These are phyloP conservation scores for Colletotrichum sp. DNA, from an alignment of 2,329 filamentous ascomycete genomes.

Conservation along the genomic window DNA sequence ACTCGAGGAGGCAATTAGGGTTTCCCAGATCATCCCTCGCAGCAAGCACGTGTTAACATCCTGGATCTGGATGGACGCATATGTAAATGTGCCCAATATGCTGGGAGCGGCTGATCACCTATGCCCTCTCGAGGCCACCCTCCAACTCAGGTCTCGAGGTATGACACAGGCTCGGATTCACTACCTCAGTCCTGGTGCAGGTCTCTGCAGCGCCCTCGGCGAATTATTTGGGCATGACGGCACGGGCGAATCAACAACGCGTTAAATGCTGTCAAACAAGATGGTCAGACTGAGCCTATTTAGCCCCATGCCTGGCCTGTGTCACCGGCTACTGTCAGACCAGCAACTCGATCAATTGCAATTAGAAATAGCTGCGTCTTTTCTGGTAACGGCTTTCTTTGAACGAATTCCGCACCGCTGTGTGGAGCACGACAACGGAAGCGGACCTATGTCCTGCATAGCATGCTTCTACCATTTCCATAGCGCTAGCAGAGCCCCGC, in stretches of 20 bases:
- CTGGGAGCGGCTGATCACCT: slow-evolving; percentile 9
- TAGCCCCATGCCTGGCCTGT: neutral
- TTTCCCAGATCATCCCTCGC: neutral
- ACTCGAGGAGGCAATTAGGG: neutral
- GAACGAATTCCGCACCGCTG: neutral
- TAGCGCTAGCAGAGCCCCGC: slow-evolving; percentile 11
- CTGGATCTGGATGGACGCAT: slow-evolving; percentile 6
- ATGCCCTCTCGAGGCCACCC: slow-evolving; percentile 2
- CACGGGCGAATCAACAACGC: neutral
- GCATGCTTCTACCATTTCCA: slow-evolving; percentile 1
- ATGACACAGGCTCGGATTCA: neutral
- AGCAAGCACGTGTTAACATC: slow-evolving; percentile 9
- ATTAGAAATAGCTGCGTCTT: neutral
- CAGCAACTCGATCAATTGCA: neutral
- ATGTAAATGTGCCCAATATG: neutral
- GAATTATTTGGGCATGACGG: neutral
- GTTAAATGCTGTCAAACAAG: neutral
- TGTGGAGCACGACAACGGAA: slow-evolving; percentile 2
- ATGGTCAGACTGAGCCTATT: neutral
- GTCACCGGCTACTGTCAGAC: neutral
- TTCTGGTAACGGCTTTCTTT: neutral
- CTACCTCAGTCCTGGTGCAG: neutral
- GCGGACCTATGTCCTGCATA: slow-evolving; percentile 9
- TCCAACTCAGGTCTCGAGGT: neutral
- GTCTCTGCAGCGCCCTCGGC: neutral